These are phyloP conservation scores for Strobilomyces dryophilus DNA, from an alignment of 768 basidiomycete species.

Conservation along the genomic window DNA sequence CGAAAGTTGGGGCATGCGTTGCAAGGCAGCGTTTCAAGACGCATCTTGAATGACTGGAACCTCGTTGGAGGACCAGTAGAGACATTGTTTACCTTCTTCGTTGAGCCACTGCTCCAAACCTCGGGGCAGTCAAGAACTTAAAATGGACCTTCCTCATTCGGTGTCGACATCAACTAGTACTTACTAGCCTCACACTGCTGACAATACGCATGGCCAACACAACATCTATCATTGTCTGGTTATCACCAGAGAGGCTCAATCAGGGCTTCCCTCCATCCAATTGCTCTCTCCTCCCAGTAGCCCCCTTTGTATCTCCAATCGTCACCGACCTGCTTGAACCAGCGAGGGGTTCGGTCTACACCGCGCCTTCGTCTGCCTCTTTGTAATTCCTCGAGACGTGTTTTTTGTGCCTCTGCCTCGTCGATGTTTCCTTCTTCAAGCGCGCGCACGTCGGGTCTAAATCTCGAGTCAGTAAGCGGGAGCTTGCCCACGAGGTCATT, in stretches of 20 bases:
- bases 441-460: conserved; percentile 77
- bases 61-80: conserved; percentile 16
- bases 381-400: conserved; percentile 70
- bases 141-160: background rate
- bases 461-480: conserved; percentile 78
- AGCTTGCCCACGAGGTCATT: conserved; percentile 57
- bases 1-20: conserved; percentile 37
- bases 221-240: background rate
- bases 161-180: background rate
- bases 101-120: too few species aligned
- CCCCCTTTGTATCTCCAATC: conserved; percentile 77
- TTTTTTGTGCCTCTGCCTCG: conserved; percentile 68
- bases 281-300: conserved; percentile 76
- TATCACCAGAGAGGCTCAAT: conserved; percentile 59
- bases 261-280: conserved; percentile 53
- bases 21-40: conserved; percentile 33
- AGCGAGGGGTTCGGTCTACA: conserved; percentile 57
- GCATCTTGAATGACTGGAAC: conserved; percentile 7
- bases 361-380: conserved; percentile 63
- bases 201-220: background rate
- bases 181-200: too few species aligned
- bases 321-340: conserved; percentile 69
- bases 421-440: conserved; percentile 75
- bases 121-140: background rate
- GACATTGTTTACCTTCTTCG: conserved; percentile 14